Percentiles rank a stretch among this genome's conserved stretches.
These are phyloP conservation scores for Fagus sylvatica DNA, from an alignment of 306 rosid species.

Conservation along the genomic window DNA sequence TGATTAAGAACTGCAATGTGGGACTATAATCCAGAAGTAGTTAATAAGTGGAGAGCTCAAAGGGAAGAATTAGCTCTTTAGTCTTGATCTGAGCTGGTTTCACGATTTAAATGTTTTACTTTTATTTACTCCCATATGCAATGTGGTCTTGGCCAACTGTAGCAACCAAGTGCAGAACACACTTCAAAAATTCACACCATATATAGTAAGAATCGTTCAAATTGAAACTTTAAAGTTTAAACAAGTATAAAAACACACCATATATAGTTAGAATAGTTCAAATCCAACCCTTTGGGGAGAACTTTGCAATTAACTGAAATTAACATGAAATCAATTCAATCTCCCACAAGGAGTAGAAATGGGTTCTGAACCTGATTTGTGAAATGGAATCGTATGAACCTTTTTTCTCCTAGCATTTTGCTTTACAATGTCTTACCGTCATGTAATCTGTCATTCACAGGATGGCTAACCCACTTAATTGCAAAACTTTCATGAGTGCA, in stretches of 20 bases:
- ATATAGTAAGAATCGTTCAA: not conserved
- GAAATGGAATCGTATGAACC: not conserved
- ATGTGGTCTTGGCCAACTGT: not conserved
- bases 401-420: not conserved
- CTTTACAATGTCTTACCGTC: not conserved
- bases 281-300: not conserved
- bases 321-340: not conserved
- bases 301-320: not conserved
- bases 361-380: not conserved
- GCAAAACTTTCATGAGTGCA: not conserved
- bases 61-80: not conserved
- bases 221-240: not conserved
- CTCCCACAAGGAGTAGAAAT: not conserved
- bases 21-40: not conserved
- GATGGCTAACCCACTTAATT: not conserved
- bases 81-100: constrained; percentile 12
- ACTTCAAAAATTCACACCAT: not conserved
- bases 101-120: not conserved
- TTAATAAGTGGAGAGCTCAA: constrained; percentile 4
- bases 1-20: not conserved
- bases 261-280: not conserved
- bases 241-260: not conserved
- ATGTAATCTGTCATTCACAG: not conserved
- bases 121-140: constrained; percentile 3
- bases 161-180: not conserved